Base-by-base conservation (phyloP, 2,329 filamentous ascomycete species). In the Aspergillus quadricinctus region DNA sequence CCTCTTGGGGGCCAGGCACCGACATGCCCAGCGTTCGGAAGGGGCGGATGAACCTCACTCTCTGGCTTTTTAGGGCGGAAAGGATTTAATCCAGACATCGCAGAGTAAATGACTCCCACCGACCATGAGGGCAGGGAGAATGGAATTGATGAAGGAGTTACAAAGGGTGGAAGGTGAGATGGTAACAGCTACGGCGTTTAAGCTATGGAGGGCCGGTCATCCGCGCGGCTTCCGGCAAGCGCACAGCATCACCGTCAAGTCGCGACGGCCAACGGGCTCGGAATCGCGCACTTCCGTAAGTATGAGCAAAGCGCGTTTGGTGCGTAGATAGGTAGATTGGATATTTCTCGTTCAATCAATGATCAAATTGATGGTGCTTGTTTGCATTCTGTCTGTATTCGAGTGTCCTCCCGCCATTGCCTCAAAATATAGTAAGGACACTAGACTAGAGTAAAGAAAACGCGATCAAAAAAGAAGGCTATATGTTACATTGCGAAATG, bases 1-100 rank as follows among this genome's bases (percentile, higher is more conserved):
- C 43, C 43, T 46, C 43, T 46, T 10, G 43, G 14, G 23, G 21
- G 43, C 43, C 43, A 23, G 21, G 2, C 21, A 46, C 11, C 43
- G 14, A 50, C 52, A 4, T 29, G n/a, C 29, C 43, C 29, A 19
- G 21, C 51, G 28, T 41, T 48, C 61, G 59, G 61, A 59, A 62
- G 53, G 48, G 48, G 55, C 56, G 58, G 63, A 54, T 71, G 57
- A 27, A 56, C 64, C 66, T 69, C 64, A 66, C 71, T 66, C 57
- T 67, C 66, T 60, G 67, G 58, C 56, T 72, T 73, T 64, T 67
- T 77, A 74, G 69, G 73, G 71, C 78, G 77, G 71, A 80, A 80
- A 68, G 78, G 77, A 77, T 80, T 80, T 70, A 70, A 76, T 66
- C 72, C 75, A 74, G 76, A 75, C 76, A 78, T 78, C 65, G 69